A percentile compares a stretch with the other conserved stretches of the same genome.
Conservation (phyloP, 2,329 filamentous ascomycete species). For the Calonectria hawksworthii region DNA sequence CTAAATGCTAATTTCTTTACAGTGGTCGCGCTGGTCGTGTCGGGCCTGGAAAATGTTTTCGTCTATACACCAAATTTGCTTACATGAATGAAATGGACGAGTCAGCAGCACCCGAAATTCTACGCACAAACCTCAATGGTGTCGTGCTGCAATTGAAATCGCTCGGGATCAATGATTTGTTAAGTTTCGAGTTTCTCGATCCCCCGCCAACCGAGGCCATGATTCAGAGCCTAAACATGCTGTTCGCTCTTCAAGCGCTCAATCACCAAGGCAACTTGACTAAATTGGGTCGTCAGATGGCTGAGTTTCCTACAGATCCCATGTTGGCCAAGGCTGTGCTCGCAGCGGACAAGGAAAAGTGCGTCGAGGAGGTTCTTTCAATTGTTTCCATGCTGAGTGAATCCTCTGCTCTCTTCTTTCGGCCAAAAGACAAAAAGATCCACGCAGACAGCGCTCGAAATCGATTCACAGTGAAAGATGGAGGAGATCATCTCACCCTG, state of each 20-base stretch:
- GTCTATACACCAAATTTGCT: slow-evolving; percentile 92
- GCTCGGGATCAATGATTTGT: slow-evolving; percentile 90
- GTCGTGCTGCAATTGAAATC: slow-evolving; percentile 90
- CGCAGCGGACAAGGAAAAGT: slow-evolving; percentile 90
- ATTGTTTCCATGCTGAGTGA: slow-evolving; percentile 97
- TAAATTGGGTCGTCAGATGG: slow-evolving; percentile 92
- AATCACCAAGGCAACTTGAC: slow-evolving; percentile 92
- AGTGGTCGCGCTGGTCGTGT: slow-evolving; percentile 90
- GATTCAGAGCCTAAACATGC: slow-evolving; percentile 88
- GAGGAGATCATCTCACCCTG: slow-evolving; percentile 89
- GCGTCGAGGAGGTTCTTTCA: slow-evolving; percentile 91
- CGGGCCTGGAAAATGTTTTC: slow-evolving; percentile 91
- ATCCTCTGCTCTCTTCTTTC: slow-evolving; percentile 89
- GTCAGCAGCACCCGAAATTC: slow-evolving; percentile 92
- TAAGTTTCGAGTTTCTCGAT: slow-evolving; percentile 98
- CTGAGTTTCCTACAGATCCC: slow-evolving; percentile 92
- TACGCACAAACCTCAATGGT: slow-evolving; percentile 87
- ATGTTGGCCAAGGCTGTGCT: slow-evolving; percentile 93
- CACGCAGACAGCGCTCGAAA: slow-evolving; percentile 92
- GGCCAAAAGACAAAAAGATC: slow-evolving; percentile 97
- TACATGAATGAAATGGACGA: slow-evolving; percentile 97
- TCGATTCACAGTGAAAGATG: slow-evolving; percentile 90
- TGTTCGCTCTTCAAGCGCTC: slow-evolving; percentile 91
- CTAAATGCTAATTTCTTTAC: no score
- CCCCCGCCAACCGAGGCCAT: slow-evolving; percentile 91